A percentile compares a stretch with the other conserved stretches of the same genome.
Evolutionary conservation across 2,329 filamentous ascomycete species (phyloP).

Genomic region (Phialophora macrospora): DNA sequence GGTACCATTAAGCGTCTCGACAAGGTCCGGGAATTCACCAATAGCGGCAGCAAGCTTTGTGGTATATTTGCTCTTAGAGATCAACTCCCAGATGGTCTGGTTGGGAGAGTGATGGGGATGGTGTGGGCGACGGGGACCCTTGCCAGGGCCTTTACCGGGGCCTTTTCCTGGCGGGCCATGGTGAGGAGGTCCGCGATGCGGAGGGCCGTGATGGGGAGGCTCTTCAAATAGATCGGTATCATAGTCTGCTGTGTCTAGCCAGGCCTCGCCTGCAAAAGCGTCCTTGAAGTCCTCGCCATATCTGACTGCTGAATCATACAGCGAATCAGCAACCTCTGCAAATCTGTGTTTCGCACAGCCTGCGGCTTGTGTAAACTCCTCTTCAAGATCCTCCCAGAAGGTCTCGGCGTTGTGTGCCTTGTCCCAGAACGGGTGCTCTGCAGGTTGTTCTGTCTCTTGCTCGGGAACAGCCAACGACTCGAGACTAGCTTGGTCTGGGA

Average conservation of each 20-base stretch:
- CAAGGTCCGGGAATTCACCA: constrained; percentile 71
- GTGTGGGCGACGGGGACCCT: constrained; percentile 44
- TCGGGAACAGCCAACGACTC: constrained; percentile 34
- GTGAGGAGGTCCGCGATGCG: constrained; percentile 40
- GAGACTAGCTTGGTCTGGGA: constrained; percentile 39
- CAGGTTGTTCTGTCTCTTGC: constrained; percentile 26
- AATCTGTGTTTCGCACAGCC: constrained; percentile 51
- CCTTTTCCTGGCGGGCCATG: constrained; percentile 38
- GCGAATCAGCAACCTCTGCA: constrained; percentile 49
- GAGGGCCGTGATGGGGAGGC: constrained; percentile 38
- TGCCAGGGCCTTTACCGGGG: constrained; percentile 35
- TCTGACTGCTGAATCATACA: constrained; percentile 46
- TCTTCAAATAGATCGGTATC: constrained; percentile 32
- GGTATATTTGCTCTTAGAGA: constrained; percentile 75
- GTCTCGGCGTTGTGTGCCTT: constrained; percentile 31
- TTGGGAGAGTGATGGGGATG: constrained; percentile 59
- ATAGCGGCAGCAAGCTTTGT: constrained; percentile 78
- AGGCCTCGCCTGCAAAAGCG: constrained; percentile 54
- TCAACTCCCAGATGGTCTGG: constrained; percentile 78
- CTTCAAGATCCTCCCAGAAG: constrained; percentile 41
- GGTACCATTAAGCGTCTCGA: constrained; percentile 75
- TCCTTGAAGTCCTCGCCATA: constrained; percentile 51
- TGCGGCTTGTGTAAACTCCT: constrained; percentile 44
- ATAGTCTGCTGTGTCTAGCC: constrained; percentile 47
- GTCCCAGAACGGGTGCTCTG: constrained; percentile 37